phyloP scores from a whole-genome alignment of 768 basidiomycete species.

The Pholiota conissans region DNA sequence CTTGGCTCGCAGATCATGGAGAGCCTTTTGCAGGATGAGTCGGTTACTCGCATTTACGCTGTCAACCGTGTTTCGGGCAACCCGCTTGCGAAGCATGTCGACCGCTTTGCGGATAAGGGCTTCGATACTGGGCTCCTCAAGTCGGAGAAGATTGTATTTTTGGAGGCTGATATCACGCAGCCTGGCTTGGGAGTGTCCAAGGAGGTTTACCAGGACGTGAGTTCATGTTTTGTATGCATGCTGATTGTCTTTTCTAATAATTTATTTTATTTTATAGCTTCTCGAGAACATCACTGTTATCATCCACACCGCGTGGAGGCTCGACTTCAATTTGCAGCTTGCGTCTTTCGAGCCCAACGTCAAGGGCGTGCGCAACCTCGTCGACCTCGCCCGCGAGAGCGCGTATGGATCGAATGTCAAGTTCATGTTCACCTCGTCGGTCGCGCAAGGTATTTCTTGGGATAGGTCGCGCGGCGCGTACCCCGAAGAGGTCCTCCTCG shows the following conservation, averaged over 20 bases:
- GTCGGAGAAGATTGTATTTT: background rate
- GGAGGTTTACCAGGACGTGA: conserved; percentile 2
- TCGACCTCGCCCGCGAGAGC: conserved; percentile 37
- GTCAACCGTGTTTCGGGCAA: conserved; percentile 3
- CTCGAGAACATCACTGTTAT: conserved; percentile 3
- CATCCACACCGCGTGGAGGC: conserved; percentile 14
- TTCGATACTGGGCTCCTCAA: background rate
- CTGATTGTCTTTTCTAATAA: background rate
- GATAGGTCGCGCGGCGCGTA: conserved; percentile 24
- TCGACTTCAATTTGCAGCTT: conserved; percentile 45
- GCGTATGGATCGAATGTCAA: conserved; percentile 25
- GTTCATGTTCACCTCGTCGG: conserved; percentile 40
- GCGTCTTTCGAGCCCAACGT: conserved; percentile 45
- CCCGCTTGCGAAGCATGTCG: background rate
- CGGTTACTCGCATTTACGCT: background rate
- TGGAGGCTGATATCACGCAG: background rate
- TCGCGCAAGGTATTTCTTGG: conserved; percentile 30
- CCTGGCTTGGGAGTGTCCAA: background rate
- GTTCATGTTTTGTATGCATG: background rate
- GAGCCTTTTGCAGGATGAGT: background rate
- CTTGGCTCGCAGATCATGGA: background rate
- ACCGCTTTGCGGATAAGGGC: background rate
- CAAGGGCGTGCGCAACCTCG: conserved; percentile 36
- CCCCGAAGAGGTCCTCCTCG: conserved; percentile 32
- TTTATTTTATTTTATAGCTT: background rate